Percentiles rank a stretch among this genome's conserved stretches.
Evolutionary conservation across 2,329 filamentous ascomycete species (phyloP).

Genomic region (Malbranchea zuffiana): DNA sequence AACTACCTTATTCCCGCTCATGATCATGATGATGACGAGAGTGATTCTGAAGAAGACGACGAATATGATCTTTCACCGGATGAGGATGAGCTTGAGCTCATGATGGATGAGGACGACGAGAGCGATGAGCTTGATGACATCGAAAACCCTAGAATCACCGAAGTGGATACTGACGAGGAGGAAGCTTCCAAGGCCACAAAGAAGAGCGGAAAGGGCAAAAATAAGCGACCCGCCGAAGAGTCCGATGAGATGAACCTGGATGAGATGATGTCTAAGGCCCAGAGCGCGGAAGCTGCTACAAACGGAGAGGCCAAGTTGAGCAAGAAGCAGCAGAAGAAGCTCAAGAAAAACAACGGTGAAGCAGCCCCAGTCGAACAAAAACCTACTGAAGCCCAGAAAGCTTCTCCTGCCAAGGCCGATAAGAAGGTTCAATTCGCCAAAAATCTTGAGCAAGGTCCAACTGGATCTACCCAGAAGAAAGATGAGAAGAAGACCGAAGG

Average conservation of each 20-base stretch:
- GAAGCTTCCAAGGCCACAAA: constrained; percentile 47
- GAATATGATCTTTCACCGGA: constrained; percentile 75
- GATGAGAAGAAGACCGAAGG: constrained; percentile 38
- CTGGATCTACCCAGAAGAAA: constrained; percentile 51
- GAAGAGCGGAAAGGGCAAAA: constrained; percentile 58
- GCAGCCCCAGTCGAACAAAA: constrained; percentile 50
- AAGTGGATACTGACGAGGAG: constrained; percentile 71
- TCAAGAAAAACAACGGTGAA: constrained; percentile 97
- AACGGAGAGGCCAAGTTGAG: constrained; percentile 64
- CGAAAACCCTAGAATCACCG: constrained; percentile 68
- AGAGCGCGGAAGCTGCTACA: constrained; percentile 38
- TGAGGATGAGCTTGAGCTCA: constrained; percentile 58
- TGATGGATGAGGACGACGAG: constrained; percentile 46
- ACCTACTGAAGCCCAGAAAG: constrained; percentile 45
- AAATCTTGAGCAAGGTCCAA: constrained; percentile 95
- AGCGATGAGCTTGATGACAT: constrained; percentile 69
- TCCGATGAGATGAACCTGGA: constrained; percentile 60
- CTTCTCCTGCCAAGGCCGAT: constrained; percentile 49
- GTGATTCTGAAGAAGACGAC: constrained; percentile 53
- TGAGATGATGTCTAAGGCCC: constrained; percentile 63
- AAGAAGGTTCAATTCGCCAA: constrained; percentile 99
- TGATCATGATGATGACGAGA: constrained; percentile 34
- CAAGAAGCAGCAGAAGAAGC: constrained; percentile 97
- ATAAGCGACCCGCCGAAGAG: constrained; percentile 79
- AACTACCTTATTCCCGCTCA: constrained; percentile 78